Evolutionary conservation across 2,329 filamentous ascomycete species (phyloP), one percentile per base, ranked within the genome.

Genomic region (Penicillium freii): DNA sequence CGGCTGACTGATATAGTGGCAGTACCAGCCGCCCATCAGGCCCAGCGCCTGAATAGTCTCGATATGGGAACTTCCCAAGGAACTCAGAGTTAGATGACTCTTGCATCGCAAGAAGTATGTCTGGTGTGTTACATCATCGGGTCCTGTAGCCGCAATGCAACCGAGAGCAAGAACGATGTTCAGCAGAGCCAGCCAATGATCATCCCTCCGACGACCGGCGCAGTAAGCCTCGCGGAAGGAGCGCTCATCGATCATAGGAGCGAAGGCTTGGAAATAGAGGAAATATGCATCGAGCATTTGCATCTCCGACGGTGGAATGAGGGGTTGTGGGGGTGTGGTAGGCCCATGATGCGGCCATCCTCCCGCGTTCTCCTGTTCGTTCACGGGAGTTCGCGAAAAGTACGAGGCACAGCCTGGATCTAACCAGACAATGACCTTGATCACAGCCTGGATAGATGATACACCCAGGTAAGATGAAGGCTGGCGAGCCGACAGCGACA

Each of bases 121-220:
- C 66, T 89, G 81, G 66, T 91, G 88, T 55, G 81, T 84, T 61
- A 84, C 83, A 68, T 90, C 87, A 39, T 80, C 75, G 1, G 77
- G 73, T 40, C 87, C 87, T 61, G 83, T 84, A 36, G 86, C 85
- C 1, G 84, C 87, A 49, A 92, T 85, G 65, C 86, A 89, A 15
- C 89, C 89, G 76, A 91, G 84, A 5, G 88, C 87, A 62, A 91
- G 87, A 5, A 92, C 87, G 77, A 89, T 89, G 70, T 92, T 91
- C 21, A 91, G 76, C 7, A 92, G 75, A 9, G 86, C 85, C 19
- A 90, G 79, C 89, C 89, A 92, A 21, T 87, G 82, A 1, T 83
- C 79, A 69, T 91, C 88, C 58, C 80, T 84, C 19, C 87, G 80
- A 61, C 84, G 82, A 11, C 83, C 84, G 57, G 83, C 81, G 17